Conservation (phyloP, 177 flowering plant species). For the Tripterygium wilfordii region DNA sequence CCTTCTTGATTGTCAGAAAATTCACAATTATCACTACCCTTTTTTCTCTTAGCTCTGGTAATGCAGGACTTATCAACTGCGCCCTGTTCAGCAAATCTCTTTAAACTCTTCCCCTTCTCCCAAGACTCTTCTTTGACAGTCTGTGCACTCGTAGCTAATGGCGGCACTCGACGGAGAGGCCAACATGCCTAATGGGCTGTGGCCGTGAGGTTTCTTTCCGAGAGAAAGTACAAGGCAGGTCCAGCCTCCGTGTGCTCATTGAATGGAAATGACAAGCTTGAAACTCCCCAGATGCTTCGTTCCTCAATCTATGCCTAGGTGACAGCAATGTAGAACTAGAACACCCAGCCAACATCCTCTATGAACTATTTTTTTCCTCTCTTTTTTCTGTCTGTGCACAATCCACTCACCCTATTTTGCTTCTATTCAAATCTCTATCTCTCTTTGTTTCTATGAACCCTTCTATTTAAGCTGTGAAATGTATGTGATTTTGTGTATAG, state of each 20-base stretch:
- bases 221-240: slow-evolving; percentile 68
- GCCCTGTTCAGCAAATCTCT: slow-evolving; percentile 12
- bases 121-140: slow-evolving; percentile 52
- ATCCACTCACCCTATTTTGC: slow-evolving; percentile 21
- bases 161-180: slow-evolving; percentile 65
- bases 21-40: slow-evolving; percentile 16
- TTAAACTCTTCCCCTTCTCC: slow-evolving; percentile 64
- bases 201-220: slow-evolving; percentile 57
- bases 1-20: slow-evolving; percentile 24
- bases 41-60: slow-evolving; percentile 29
- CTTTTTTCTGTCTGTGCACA: slow-evolving; percentile 7
- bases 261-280: slow-evolving; percentile 79
- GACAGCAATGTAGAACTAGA: slow-evolving; percentile 79
- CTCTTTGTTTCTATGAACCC: slow-evolving; percentile 1
- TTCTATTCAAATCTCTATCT: slow-evolving; percentile 5
- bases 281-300: slow-evolving; percentile 67
- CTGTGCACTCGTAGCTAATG: slow-evolving; percentile 37
- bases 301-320: slow-evolving; percentile 87
- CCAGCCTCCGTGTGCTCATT: slow-evolving; percentile 91
- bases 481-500: background rate
- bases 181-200: slow-evolving; percentile 62
- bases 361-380: slow-evolving; percentile 19
- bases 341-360: slow-evolving; percentile 98
- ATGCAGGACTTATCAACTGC: slow-evolving; percentile 2
- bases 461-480: background rate